These are phyloP conservation scores for Endoconidiophora laricicola DNA, from an alignment of 2,329 filamentous ascomycete species.

Conservation along the genomic window DNA sequence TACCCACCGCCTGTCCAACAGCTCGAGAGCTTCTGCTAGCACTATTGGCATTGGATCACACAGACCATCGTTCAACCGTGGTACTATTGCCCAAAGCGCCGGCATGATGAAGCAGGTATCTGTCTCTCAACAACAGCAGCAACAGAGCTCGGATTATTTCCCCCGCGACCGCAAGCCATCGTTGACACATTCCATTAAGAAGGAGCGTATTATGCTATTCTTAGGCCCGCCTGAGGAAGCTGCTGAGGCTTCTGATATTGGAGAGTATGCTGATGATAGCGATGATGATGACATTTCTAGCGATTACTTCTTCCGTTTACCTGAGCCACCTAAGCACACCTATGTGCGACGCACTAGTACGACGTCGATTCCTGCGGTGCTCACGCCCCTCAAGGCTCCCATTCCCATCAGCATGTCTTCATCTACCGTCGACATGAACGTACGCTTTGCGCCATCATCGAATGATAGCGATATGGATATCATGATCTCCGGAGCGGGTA, in stretches of 20 bases:
- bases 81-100: neutral
- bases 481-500: conserved; percentile 6
- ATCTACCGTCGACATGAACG: conserved; percentile 1
- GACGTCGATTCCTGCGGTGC: neutral
- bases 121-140: conserved; percentile 12
- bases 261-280: conserved; percentile 13
- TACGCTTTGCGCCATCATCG: conserved; percentile 2
- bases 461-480: conserved; percentile 5
- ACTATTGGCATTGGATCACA: conserved; percentile 9
- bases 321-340: conserved; percentile 10
- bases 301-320: conserved; percentile 13
- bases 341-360: conserved; percentile 1
- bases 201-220: conserved; percentile 12
- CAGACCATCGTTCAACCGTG: conserved; percentile 8
- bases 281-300: conserved; percentile 16
- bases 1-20: conserved; percentile 4
- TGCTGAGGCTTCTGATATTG: conserved; percentile 8
- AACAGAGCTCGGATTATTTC: neutral
- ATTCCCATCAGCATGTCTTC: conserved; percentile 2
- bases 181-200: conserved; percentile 6
- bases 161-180: conserved; percentile 5
- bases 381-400: conserved; percentile 14
- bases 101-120: neutral
- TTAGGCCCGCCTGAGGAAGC: conserved; percentile 8
- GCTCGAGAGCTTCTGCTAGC: conserved; percentile 4